Evolutionary conservation across 768 basidiomycete species (phyloP).

Genomic region (Pisolithus orientalis): DNA sequence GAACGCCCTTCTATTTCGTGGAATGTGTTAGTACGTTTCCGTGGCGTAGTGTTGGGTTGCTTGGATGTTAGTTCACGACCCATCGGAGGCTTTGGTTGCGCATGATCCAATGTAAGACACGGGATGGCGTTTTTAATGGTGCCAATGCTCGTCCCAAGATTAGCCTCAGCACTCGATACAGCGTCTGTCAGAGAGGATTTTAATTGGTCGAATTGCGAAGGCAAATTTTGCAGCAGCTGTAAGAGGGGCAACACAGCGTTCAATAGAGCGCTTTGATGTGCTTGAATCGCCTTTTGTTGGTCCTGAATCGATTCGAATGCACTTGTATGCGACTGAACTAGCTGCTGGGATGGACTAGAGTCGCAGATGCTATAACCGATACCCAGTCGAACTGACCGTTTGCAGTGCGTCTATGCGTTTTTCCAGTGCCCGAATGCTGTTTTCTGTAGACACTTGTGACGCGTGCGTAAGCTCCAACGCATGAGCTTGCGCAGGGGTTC

Average conservation of each 20-base stretch:
- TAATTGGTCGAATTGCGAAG: conserved; percentile 41
- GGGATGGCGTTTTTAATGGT: conserved; percentile 8
- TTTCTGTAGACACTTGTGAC: conserved; percentile 33
- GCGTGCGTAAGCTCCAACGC: conserved; percentile 35
- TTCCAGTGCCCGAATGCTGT: conserved; percentile 38
- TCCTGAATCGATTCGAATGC: conserved; percentile 51
- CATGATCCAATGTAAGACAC: neutral
- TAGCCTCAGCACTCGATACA: conserved; percentile 13
- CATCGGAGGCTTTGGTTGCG: neutral
- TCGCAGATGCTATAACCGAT: conserved; percentile 9
- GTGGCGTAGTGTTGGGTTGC: neutral
- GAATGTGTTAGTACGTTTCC: too few species aligned
- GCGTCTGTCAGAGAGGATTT: conserved; percentile 13
- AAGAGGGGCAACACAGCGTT: conserved; percentile 51
- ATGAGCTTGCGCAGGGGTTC: conserved; percentile 46
- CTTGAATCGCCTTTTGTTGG: conserved; percentile 22
- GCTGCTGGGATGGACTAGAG: conserved; percentile 26
- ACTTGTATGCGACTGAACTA: conserved; percentile 49
- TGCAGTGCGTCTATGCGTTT: conserved; percentile 54
- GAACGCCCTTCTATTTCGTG: too few species aligned
- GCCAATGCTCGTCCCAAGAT: conserved; percentile 12
- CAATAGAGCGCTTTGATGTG: conserved; percentile 54
- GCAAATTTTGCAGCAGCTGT: conserved; percentile 54
- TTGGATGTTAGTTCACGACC: neutral
- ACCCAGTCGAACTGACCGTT: conserved; percentile 28